Evolutionary conservation across 2,329 filamentous ascomycete species (phyloP).

Genomic region (Blumeria graminis): DNA sequence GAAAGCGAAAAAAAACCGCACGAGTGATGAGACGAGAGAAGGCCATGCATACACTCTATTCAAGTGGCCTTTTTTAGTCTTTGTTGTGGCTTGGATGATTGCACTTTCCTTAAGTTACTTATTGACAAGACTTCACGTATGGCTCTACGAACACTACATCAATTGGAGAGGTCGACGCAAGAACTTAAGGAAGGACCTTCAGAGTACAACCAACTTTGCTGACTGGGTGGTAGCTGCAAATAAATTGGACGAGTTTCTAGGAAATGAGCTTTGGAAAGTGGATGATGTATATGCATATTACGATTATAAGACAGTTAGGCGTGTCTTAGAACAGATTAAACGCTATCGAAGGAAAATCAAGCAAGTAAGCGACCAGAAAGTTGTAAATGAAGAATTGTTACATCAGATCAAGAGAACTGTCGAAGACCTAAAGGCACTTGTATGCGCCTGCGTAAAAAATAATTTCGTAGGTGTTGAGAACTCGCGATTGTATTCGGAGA

Average conservation of each 20-base stretch:
- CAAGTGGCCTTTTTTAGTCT: slow-evolving; percentile 74
- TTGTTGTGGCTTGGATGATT: slow-evolving; percentile 59
- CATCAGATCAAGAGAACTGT: slow-evolving; percentile 24
- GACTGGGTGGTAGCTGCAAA: slow-evolving; percentile 68
- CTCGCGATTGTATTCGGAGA: slow-evolving; percentile 82
- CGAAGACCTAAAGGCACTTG: slow-evolving; percentile 51
- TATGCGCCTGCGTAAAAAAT: slow-evolving; percentile 87
- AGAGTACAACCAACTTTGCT: slow-evolving; percentile 46
- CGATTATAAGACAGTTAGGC: slow-evolving; percentile 59
- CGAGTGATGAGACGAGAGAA: slow-evolving; percentile 80
- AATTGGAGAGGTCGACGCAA: slow-evolving; percentile 70
- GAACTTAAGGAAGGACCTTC: slow-evolving; percentile 43
- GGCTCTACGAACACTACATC: slow-evolving; percentile 72
- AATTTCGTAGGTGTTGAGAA: slow-evolving; percentile 95
- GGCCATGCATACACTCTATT: slow-evolving; percentile 72
- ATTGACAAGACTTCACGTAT: slow-evolving; percentile 69
- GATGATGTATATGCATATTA: slow-evolving; percentile 65
- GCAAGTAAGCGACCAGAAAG: slow-evolving; percentile 15
- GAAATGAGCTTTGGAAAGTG: slow-evolving; percentile 59
- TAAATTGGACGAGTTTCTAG: slow-evolving; percentile 56
- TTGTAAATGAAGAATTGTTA: slow-evolving; percentile 8
- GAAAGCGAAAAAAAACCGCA: slow-evolving; percentile 19
- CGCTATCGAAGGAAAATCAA: slow-evolving; percentile 27
- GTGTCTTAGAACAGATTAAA: slow-evolving; percentile 53
- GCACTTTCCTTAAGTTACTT: slow-evolving; percentile 54